Evolutionary conservation across 768 basidiomycete species (phyloP).

Genomic region (Phylloporus sp.): DNA sequence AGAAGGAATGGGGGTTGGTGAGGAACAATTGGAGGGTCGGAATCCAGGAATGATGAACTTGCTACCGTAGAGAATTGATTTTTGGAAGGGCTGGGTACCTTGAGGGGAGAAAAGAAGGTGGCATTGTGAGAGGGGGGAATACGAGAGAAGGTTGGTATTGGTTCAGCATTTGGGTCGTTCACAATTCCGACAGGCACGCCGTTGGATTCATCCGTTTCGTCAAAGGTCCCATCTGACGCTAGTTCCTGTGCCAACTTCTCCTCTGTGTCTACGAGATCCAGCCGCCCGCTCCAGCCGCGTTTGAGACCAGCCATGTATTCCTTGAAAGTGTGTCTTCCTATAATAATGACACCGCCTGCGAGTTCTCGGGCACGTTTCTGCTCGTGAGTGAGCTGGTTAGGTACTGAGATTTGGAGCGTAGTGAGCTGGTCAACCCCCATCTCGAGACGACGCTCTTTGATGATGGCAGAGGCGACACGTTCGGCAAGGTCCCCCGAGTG

Average conservation of each 20-base stretch:
- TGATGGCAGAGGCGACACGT: constrained; percentile 68
- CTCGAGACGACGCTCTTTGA: constrained; percentile 60
- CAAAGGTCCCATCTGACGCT: constrained; percentile 72
- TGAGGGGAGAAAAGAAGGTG: constrained; percentile 32
- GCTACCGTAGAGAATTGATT: constrained; percentile 14
- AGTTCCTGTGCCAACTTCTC: constrained; percentile 62
- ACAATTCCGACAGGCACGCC: constrained; percentile 20
- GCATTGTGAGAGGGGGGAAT: constrained; percentile 32
- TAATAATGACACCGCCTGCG: constrained; percentile 78
- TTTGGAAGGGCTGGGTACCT: constrained; percentile 18
- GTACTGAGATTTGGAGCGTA: constrained; percentile 40
- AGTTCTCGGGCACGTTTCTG: constrained; percentile 55
- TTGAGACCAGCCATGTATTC: constrained; percentile 89
- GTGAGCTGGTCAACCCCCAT: constrained; percentile 57
- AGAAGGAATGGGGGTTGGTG: constrained; percentile 75
- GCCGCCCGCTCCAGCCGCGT: constrained; percentile 75
- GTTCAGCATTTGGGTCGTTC: constrained; percentile 32
- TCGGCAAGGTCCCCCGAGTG: constrained; percentile 82
- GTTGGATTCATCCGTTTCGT: constrained; percentile 49
- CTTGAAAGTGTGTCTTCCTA: constrained; percentile 89
- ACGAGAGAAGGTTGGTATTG: constrained; percentile 39
- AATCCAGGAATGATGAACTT: constrained; percentile 29
- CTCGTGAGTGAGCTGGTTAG: constrained; percentile 47
- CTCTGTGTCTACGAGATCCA: constrained; percentile 66
- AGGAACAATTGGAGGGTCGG: constrained; percentile 55